phyloP scores from a whole-genome alignment of 495 filamentous ascomycete species.

The Daldinia decipiens region DNA sequence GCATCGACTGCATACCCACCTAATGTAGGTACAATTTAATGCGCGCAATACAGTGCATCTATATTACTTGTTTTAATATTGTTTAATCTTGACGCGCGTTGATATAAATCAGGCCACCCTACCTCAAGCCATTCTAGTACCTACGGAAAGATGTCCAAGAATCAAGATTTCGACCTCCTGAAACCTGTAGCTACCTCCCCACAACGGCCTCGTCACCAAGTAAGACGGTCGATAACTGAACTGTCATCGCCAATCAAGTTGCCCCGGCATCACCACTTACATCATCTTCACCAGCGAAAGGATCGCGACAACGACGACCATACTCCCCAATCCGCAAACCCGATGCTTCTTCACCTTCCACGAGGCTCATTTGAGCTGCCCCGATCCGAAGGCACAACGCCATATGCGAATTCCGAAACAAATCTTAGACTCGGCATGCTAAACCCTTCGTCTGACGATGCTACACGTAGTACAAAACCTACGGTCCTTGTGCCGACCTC shows the following conservation, averaged over 20 bases:
- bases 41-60: constrained; percentile 21
- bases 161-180: constrained; percentile 48
- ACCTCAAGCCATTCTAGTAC: constrained; percentile 16
- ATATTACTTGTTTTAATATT: constrained; percentile 13
- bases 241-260: constrained; percentile 59
- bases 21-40: constrained; percentile 23
- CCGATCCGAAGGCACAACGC: constrained; percentile 56
- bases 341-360: constrained; percentile 41
- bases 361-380: constrained; percentile 53
- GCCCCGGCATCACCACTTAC: constrained; percentile 55
- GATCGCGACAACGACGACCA: constrained; percentile 53
- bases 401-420: constrained; percentile 54
- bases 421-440: constrained; percentile 56
- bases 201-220: constrained; percentile 58
- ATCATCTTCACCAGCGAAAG: constrained; percentile 56
- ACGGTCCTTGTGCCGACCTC: constrained; percentile 23
- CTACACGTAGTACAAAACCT: constrained; percentile 9
- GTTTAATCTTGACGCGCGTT: constrained; percentile 2
- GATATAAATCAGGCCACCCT: constrained; percentile 36
- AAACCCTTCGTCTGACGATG: constrained; percentile 48
- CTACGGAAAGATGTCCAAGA: constrained; percentile 49
- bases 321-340: constrained; percentile 45
- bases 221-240: constrained; percentile 62
- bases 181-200: constrained; percentile 48
- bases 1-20: constrained; percentile 14